Evolutionary conservation across 2,329 filamentous ascomycete genomes (phyloP), one percentile per base, ranked within the genome.

Genomic region (Trichoderma citrinoviride): DNA sequence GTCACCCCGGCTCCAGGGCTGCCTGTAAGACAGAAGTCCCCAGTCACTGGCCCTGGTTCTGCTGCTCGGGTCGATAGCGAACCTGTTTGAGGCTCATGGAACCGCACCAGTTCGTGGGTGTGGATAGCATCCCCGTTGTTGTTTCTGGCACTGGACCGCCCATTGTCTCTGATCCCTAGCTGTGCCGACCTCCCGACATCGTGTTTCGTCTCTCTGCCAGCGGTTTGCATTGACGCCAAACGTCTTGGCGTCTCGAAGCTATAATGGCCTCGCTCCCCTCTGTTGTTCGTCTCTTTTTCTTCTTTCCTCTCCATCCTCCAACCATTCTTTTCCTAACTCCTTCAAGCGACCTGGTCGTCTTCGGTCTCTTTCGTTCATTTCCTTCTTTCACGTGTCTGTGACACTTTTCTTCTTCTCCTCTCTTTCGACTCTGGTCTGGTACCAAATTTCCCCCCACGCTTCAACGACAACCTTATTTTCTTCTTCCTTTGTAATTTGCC

Each of bases 341-440:
- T 71, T 8, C 47, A 58, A 46, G 50, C 61, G 65, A 64, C 65
- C 44, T 55, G 44, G 65, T 66, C 46, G 61, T 64, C 49, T 47
- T 37, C 62, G 46, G 44, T 60, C 61, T 58, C 61, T 61, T 66
- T 66, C 65, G 40, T 66, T 64, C 61, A 46, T 64, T 61, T 73
- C 75, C 75, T 77, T 76, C 74, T 75, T 71, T 77, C 58, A n/a
- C 57, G 58, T 66, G 64, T 72, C 73, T 71, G 74, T 75, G 74
- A 77, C 78, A 78, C 81, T 78, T 82, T 77, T 81, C 74, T 77
- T 73, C 81, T 80, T 79, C 79, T 80, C 79, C 79, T 80, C 79
- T 82, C 33, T 62, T 66, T 66, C 60, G 49, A 68, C 70, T 72
- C 75, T 73, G 75, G 77, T 80, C 78, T 78, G 77, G 77, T 75